Percentiles rank a stretch among this genome's conserved stretches.
Conservation (phyloP, 177 flowering plant genomes). For the Vitis hybrid region DNA sequence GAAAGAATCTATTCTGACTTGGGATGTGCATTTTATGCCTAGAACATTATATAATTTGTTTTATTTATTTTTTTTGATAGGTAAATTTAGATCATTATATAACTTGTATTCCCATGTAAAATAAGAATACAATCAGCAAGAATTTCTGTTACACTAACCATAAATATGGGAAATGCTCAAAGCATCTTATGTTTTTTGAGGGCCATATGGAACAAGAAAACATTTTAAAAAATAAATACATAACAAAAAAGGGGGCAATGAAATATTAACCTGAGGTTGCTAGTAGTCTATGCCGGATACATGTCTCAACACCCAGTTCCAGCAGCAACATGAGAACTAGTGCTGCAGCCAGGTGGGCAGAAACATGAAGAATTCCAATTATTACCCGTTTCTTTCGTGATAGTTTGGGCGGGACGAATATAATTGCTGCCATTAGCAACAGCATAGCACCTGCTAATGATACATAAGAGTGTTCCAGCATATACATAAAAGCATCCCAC, state of each 20-base stretch:
- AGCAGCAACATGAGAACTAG: slow-evolving; percentile 85
- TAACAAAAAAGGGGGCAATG: not conserved
- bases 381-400: slow-evolving; percentile 70
- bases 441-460: slow-evolving; percentile 66
- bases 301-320: slow-evolving; percentile 92
- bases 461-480: slow-evolving; percentile 71
- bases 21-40: no score
- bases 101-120: no score
- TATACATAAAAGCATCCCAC: slow-evolving; percentile 63
- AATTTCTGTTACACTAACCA: no score
- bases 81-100: no score
- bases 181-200: not conserved
- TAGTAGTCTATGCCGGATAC: slow-evolving; percentile 79
- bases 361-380: slow-evolving; percentile 86
- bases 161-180: not conserved
- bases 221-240: not conserved
- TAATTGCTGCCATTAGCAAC: slow-evolving; percentile 56
- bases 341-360: slow-evolving; percentile 86
- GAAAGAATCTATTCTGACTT: no score
- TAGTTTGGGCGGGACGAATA: slow-evolving; percentile 82
- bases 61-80: no score
- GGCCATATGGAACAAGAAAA: not conserved
- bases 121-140: no score
- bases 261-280: slow-evolving; percentile 75
- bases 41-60: no score